Evolutionary conservation across 192 early-diverging fungal species (phyloP), one percentile per base, ranked within the genome.

Genomic region (Coemansia sp.): DNA sequence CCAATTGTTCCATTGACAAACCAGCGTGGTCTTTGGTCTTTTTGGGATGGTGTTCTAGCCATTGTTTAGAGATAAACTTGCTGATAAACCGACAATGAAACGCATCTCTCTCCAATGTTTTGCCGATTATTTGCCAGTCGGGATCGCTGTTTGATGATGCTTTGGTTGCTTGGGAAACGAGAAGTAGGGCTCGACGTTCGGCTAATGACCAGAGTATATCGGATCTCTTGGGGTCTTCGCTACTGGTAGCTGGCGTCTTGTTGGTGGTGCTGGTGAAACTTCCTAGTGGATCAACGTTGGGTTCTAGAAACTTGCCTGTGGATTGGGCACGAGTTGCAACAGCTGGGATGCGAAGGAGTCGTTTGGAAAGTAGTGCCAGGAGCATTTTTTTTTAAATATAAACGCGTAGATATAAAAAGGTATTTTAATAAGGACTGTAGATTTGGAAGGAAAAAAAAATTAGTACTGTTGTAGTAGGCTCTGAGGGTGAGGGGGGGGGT

Each of bases 171-270:
- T 61, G 64, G 1, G 60, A 37, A 37, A 71, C 71, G 2, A 64
- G 35, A 33, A 71, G 61, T 6, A 76, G 61, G 2, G 74, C 74
- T 2, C 74, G 74, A 0, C 69, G 65, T 33, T 76, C 74, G 14
- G 65, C 54, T 17, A 76, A 9, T 4, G 74, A 67, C 74, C 74
- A 76, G 41, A 51, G 43, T 8, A 22, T 56, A 22, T 15, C 28
- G n/a, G 54, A 28, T 28, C 54, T 32, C 54, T 41, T 12, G 39
- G 39, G 39, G 1, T 28, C 22, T 28, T 28, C 22, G 22, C 22
- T 28, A 28, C 22, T 28, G 22, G 22, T 28, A 28, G 22, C 22
- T 28, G 22, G 22, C 22, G 54, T 22, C 0, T 14, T 9, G 54
- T 15, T 56, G 17, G 22, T 8, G n/a, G 54, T n/a, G 18, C 22